Evolutionary conservation across 2,329 filamentous ascomycete species (phyloP).

Genomic region (Dendrostoma leiphaemia): DNA sequence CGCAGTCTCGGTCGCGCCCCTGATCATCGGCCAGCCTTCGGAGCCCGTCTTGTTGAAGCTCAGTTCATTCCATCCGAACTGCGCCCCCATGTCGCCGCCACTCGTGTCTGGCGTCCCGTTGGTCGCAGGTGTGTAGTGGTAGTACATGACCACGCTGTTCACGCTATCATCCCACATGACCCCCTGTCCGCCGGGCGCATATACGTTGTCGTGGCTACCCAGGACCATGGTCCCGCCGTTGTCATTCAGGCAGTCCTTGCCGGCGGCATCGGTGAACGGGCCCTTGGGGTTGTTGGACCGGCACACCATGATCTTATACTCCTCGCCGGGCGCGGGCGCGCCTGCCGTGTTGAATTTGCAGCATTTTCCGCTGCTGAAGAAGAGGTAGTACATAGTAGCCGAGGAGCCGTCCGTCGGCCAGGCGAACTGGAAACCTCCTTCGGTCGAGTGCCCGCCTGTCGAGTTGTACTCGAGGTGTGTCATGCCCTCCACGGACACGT

Average conservation of each 20-base stretch:
- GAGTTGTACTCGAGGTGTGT: slow-evolving; percentile 5
- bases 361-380: slow-evolving; percentile 58
- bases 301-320: slow-evolving; percentile 64
- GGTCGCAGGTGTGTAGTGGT: slow-evolving; percentile 47
- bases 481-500: neutral
- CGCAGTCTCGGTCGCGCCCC: neutral
- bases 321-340: slow-evolving; percentile 49
- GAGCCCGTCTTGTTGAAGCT: neutral
- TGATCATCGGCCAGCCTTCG: neutral
- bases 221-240: slow-evolving; percentile 60
- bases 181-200: slow-evolving; percentile 63
- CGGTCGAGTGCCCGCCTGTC: slow-evolving; percentile 1
- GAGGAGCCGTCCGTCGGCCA: slow-evolving; percentile 47
- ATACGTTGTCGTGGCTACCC: slow-evolving; percentile 54
- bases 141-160: slow-evolving; percentile 55
- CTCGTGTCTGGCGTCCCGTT: neutral
- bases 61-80: slow-evolving; percentile 3
- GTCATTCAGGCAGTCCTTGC: slow-evolving; percentile 44
- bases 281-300: slow-evolving; percentile 47
- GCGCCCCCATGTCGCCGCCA: neutral
- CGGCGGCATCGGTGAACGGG: slow-evolving; percentile 52
- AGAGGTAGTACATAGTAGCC: slow-evolving; percentile 51
- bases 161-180: slow-evolving; percentile 47
- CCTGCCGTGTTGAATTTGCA: slow-evolving; percentile 45
- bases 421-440: slow-evolving; percentile 29